These are phyloP conservation scores for Hygrophorus pudorinus DNA, from an alignment of 768 basidiomycete species.

Conservation along the genomic window DNA sequence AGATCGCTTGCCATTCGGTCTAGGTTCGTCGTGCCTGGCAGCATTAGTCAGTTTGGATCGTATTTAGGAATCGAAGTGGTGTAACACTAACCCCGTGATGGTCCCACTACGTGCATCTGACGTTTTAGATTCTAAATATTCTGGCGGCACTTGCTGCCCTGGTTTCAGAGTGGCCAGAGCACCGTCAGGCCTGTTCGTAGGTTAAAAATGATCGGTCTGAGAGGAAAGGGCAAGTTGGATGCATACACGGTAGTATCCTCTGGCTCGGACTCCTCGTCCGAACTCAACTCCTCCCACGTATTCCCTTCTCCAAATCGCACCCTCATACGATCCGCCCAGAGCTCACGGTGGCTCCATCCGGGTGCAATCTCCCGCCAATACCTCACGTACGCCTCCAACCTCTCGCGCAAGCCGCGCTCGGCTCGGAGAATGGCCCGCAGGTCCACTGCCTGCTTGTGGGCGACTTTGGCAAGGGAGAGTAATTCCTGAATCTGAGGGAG, in stretches of 20 bases:
- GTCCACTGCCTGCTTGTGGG: not conserved
- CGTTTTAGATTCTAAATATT: constrained; percentile 1
- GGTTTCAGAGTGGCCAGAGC: constrained; percentile 1
- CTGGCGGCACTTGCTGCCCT: not conserved
- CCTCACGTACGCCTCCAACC: not conserved
- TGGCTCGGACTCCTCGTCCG: not conserved
- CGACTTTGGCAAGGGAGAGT: not conserved
- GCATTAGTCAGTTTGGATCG: too few relatives aligned
- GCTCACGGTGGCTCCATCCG: not conserved
- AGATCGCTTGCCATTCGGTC: not conserved
- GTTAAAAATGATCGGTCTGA: not conserved
- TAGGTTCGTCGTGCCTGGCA: too few relatives aligned
- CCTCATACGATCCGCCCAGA: constrained; percentile 4
- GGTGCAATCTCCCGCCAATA: constrained; percentile 1
- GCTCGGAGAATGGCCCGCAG: not conserved
- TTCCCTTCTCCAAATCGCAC: not conserved
- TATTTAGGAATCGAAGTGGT: too few relatives aligned
- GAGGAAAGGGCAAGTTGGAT: not conserved
- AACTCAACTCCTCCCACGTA: not conserved
- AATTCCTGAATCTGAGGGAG: not conserved
- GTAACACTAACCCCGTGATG: too few relatives aligned
- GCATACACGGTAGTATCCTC: not conserved
- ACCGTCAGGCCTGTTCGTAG: not conserved
- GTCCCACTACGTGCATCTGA: not conserved
- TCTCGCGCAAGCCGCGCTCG: not conserved